Base-by-base conservation (phyloP, 805 yeast species). In the Suhomyces emberorum region DNA sequence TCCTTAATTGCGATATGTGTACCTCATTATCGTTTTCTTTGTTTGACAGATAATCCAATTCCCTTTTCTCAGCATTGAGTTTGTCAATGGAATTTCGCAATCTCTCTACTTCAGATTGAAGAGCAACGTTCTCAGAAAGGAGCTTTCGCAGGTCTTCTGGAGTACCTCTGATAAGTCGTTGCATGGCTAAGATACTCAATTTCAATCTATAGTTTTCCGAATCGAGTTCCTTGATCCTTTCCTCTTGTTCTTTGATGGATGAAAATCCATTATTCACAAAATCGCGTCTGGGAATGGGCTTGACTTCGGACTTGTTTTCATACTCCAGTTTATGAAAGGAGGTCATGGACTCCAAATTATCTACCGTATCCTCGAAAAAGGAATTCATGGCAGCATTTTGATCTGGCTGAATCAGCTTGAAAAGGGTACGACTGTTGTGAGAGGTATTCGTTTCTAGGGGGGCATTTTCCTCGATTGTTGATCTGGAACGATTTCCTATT, bases 161-260 rank as follows among this genome's bases (percentile, higher is more conserved):
- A 3, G 56, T 43, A 18, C 42, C 56, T 32, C 47, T 44, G 30
- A 55, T 43, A 15, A 47, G 38, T 32, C 49, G 42, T 25, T 51
- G 54, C 41, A 55, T 44, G 18, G 57, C 48, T 17, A 54, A 54
- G 20, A 55, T 48, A 26, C 48, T 56, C 19, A 55, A 41, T 37
- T 53, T 54, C 30, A 55, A 46, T 24, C 51, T 44, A 34, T 53
- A 54, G 34, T 55, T 55, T 15, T 55, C 60, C 4, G 48, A 32
- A 18, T 46, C 39, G 7, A 55, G 44, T 28, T 40, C 43, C 30
- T 44, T 39, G 19, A 44, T 39, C 23, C 50, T 48, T 3, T 46
- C 47, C 35, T 52, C 58, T 24, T 47, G 48, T 19, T 44, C 52
- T 34, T 52, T 56, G 25, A 55, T 53, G 12, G 58, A 50, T 23